Conservation (phyloP, 1,139 yeast species). For the Spathaspora sp. region DNA sequence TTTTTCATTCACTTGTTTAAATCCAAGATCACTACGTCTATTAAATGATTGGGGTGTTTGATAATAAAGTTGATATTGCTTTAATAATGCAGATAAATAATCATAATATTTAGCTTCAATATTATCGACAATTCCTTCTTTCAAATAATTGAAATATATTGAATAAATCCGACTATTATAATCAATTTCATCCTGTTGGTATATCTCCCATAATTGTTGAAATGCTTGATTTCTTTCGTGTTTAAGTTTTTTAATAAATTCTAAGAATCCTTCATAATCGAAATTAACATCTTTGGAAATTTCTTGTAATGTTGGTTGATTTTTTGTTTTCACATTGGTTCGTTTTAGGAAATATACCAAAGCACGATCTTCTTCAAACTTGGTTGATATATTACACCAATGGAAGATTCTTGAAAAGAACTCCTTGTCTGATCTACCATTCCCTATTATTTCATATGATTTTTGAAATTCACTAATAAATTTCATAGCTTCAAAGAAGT, state of each 20-base stretch:
- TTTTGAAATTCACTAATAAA: slow-evolving; percentile 38
- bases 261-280: slow-evolving; percentile 40
- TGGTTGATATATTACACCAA: slow-evolving; percentile 36
- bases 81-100: slow-evolving; percentile 21
- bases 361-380: slow-evolving; percentile 27
- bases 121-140: slow-evolving; percentile 17
- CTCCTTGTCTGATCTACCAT: slow-evolving; percentile 19
- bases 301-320: neutral
- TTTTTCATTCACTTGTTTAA: slow-evolving; percentile 16
- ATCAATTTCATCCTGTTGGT: slow-evolving; percentile 21
- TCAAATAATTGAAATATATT: slow-evolving; percentile 22
- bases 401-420: slow-evolving; percentile 40
- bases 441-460: slow-evolving; percentile 24
- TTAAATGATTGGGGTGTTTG: slow-evolving; percentile 9
- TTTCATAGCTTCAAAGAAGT: slow-evolving; percentile 33
- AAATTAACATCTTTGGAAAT: slow-evolving; percentile 28
- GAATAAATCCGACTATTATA: slow-evolving; percentile 28
- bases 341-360: slow-evolving; percentile 26
- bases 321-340: slow-evolving; percentile 12
- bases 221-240: slow-evolving; percentile 27
- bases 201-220: slow-evolving; percentile 35
- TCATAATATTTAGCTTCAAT: slow-evolving; percentile 23
- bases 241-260: slow-evolving; percentile 25
- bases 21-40: slow-evolving; percentile 12
- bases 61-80: slow-evolving; percentile 21